Base-by-base conservation (phyloP, 495 filamentous ascomycete genomes). In the Lasiosphaeria miniovina region DNA sequence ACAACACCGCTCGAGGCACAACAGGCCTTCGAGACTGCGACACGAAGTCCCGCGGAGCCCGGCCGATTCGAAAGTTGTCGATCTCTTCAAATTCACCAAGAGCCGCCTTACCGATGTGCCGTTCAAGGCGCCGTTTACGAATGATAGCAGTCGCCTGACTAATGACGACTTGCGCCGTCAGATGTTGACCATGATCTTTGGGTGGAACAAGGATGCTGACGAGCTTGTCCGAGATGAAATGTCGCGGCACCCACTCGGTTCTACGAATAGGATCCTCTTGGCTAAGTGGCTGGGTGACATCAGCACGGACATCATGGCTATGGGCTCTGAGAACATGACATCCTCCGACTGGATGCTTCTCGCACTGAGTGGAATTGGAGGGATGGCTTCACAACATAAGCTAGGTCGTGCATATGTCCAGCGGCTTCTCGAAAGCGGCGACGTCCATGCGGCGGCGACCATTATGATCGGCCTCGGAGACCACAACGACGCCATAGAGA, bases 301-400 rank as follows among this genome's bases (percentile, higher is more conserved):
- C 14, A 86, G 88, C 62, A 83, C 87, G 5, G 90, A 94, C 66
- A 82, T 89, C 54, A 90, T 95, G 88, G 82, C 86, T n/a, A 79
- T 86, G 45, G 84, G 83, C 36, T 84, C 90, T 0, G 89, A 95
- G 54, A 87, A 90, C 34, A 90, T 91, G 77, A 92, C 91, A 43
- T 88, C 89, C 2, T 88, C 87, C 1, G 95, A 97, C 71, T 98
- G 94, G 95, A 96, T 98, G 92, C 79, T 98, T 60, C 77, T 98
- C 6, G 94, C 94, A 12, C 77, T 98, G 54, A 98, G 90, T 68
- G 87, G 89, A 35, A 96, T 98, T 80, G 83, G 84, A 54, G 85
- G 88, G 1, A 81, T 88, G 57, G 84, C 86, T 11, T 91, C 91
- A 6, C 89, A 93, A 64, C 90, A 94, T 64, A 94, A 93, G 67